A percentile compares a stretch with the other conserved stretches of the same genome.
These are phyloP conservation scores for Sedum album DNA, from an alignment of 164 flowering plant species.

Conservation along the genomic window DNA sequence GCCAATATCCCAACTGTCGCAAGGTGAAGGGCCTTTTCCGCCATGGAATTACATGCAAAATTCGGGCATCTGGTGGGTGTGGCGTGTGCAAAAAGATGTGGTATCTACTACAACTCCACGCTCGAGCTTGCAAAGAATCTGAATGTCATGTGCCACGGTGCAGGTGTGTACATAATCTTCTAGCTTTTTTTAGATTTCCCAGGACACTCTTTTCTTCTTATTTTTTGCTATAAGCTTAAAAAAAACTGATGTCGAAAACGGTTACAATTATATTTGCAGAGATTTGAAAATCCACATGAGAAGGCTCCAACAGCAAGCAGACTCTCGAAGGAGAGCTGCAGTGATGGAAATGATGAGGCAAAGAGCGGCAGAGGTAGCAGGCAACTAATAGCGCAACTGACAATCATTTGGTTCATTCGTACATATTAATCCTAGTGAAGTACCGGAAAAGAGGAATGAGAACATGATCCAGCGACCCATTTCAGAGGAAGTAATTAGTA, in stretches of 20 bases:
- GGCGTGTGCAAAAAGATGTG: slow-evolving; percentile 93
- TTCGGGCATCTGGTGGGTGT: slow-evolving; percentile 97
- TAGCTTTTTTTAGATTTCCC: background rate
- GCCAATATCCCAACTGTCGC: slow-evolving; percentile 86
- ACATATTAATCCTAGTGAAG: too few species aligned
- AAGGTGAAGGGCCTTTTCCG: slow-evolving; percentile 97
- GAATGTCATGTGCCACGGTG: slow-evolving; percentile 93
- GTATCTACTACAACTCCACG: slow-evolving; percentile 95
- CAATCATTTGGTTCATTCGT: background rate
- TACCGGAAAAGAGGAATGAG: too few species aligned
- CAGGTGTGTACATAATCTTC: slow-evolving; percentile 38
- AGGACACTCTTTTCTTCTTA: background rate
- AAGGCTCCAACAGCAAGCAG: slow-evolving; percentile 89
- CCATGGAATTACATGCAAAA: slow-evolving; percentile 76
- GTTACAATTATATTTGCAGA: slow-evolving; percentile 27
- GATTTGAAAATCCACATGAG: slow-evolving; percentile 84
- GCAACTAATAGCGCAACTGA: slow-evolving; percentile 6
- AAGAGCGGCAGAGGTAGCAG: slow-evolving; percentile 93
- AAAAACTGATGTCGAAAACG: background rate
- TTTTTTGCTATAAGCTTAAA: background rate
- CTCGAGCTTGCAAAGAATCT: slow-evolving; percentile 94
- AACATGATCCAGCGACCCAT: too few species aligned
- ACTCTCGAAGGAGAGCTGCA: slow-evolving; percentile 92
- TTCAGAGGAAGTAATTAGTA: too few species aligned
- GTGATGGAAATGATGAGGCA: slow-evolving; percentile 99